These are phyloP conservation scores for Ogataea trehaloabstinens DNA, from an alignment of 805 yeast species.

Conservation along the genomic window DNA sequence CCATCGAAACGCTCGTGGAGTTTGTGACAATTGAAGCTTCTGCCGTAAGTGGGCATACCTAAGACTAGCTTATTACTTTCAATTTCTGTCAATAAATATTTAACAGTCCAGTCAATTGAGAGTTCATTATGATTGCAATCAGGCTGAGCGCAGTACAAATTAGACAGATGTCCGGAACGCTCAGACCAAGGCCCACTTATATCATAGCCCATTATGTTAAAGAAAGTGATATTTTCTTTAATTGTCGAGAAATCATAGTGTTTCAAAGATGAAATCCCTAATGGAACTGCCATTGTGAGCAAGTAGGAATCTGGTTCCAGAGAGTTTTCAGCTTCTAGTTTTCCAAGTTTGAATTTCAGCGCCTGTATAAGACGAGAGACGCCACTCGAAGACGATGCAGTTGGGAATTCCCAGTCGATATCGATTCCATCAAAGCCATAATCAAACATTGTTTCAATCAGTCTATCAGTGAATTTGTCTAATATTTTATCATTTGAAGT, in stretches of 20 bases:
- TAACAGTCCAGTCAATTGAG: constrained; percentile 46
- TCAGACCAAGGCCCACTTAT: constrained; percentile 76
- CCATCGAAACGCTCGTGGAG: constrained; percentile 13
- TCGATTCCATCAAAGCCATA: constrained; percentile 88
- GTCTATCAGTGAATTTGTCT: constrained; percentile 46
- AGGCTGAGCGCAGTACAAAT: constrained; percentile 40
- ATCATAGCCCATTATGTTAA: constrained; percentile 94
- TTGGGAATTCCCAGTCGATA: constrained; percentile 93
- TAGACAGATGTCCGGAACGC: constrained; percentile 65
- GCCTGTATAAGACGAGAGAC: constrained; percentile 42
- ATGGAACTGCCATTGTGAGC: constrained; percentile 78
- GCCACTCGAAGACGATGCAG: constrained; percentile 40
- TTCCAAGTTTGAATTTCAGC: constrained; percentile 40
- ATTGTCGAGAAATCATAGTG: constrained; percentile 49
- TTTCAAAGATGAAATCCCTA: constrained; percentile 45
- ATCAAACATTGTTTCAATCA: constrained; percentile 44
- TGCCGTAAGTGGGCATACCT: constrained; percentile 90
- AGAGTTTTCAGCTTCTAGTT: constrained; percentile 30
- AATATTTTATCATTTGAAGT: constrained; percentile 28
- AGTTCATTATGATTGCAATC: constrained; percentile 23
- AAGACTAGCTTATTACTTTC: constrained; percentile 50
- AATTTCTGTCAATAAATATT: constrained; percentile 26
- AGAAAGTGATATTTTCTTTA: constrained; percentile 58
- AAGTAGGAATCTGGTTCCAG: constrained; percentile 33
- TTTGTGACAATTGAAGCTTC: constrained; percentile 24